Base-by-base conservation (phyloP, 495 filamentous ascomycete genomes). In the Penicillium fimorum region DNA sequence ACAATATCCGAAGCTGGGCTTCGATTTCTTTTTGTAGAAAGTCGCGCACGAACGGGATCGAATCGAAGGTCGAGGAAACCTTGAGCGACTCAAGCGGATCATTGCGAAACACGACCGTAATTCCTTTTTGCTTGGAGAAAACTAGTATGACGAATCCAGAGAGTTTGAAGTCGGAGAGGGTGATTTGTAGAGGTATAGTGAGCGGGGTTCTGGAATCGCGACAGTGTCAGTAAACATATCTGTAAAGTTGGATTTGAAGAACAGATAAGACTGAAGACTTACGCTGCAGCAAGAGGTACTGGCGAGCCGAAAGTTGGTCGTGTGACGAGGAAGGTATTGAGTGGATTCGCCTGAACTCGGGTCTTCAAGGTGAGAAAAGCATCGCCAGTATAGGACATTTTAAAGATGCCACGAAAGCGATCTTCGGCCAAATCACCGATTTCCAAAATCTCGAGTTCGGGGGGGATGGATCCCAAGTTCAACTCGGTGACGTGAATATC, bases 401-500 rank as follows among this genome's bases (percentile, higher is more conserved):
- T 96, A 76, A 98, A 98, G 64, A 98, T 96, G 58, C 94, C 94
- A 54, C 94, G 83, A 76, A 98, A 98, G 37, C 94, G 81, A 78
- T 98, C 94, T 74, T 97, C 93, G 47, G 95, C 94, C 65, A 98
- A 69, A 70, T 98, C 94, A 33, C 94, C 94, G 66, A 98, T 92
- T 78, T 98, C 94, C 67, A 97, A 70, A 42, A 98, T 96, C 77
- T 98, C 94, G 54, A 98, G 75, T 59, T 96, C 89, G 0, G 94
- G 94, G 32, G 94, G 93, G 32, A 92, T 87, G 46, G 85, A 89
- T 55, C 94, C 94, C 49, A 98, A 81, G 74, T 98, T 98, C 66
- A 98, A 83, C 75, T 98, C 93, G 72, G 91, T 96, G 66, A 97
- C 94, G 64, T 96, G 82, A 75, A 98, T 98, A 70, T 98, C 94